Evolutionary conservation across 768 basidiomycete species (phyloP), one percentile per base, ranked within the genome.

Genomic region (Podaxis sp.): DNA sequence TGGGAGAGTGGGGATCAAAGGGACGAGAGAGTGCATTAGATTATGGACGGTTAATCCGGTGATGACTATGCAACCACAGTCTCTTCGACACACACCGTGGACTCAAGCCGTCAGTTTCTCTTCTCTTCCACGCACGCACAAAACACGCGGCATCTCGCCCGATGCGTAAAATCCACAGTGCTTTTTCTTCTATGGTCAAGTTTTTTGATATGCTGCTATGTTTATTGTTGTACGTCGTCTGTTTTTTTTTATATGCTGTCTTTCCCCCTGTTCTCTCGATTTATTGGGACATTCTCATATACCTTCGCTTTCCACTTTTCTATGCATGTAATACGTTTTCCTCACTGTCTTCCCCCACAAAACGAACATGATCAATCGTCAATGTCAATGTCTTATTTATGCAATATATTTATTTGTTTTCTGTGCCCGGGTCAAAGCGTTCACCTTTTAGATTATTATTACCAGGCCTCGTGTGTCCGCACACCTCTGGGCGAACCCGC

Each of bases 41-140:
- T 70, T 84, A 81, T 74, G 82, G 78, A 0, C 74, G 79, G 64
- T 67, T 86, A 65, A 88, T 88, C 68, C 79, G 85, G 60, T 86
- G 67, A 46, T 46, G n/a, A 2, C 7, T 19, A 17, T 19, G 17
- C 15, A 46, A 46, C 44, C 33, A 46, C 5, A 46, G 7, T 46
- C n/a, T 6, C 17, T 17, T 19, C 7, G 44, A 46, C 19, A 46
- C 42, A n/a, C 19, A 19, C 13, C 17, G 4, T 2, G n/a, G 17
- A 46, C 44, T n/a, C 19, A 17, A 17, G 19, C 44, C 44, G 3
- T n/a, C 15, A 6, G 15, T n/a, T 46, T n/a, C 17, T 7, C 17
- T 46, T 7, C 7, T 19, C 12, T 42, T 42, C n/a, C 42, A 44
- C 13, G 44, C 19, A 8, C 44, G n/a, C n/a, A 6, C 30, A 33